These are phyloP conservation scores for Cutaneotrichosporon cyanovorans DNA, from an alignment of 1,284 basidiomycete species.

Conservation along the genomic window DNA sequence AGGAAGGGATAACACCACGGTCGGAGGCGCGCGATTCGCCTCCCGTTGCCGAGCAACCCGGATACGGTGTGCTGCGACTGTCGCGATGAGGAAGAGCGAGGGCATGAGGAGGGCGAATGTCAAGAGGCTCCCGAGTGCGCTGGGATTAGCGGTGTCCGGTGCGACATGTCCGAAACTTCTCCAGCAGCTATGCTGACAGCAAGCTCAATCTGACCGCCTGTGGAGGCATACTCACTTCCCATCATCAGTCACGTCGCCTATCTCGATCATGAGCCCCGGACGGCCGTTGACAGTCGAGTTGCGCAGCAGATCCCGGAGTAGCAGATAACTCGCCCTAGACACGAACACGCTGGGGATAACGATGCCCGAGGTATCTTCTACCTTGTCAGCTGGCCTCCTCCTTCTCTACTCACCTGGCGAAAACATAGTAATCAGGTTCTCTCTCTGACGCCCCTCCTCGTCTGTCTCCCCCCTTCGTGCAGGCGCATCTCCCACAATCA, in stretches of 20 bases:
- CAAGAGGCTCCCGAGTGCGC: constrained; percentile 39
- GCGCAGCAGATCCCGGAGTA: constrained; percentile 40
- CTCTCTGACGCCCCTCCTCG: constrained; percentile 61
- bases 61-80: constrained; percentile 39
- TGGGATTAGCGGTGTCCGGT: constrained; percentile 19
- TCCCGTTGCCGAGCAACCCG: constrained; percentile 43
- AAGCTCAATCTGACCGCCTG: too few species aligned
- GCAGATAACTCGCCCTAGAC: constrained; percentile 44
- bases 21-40: constrained; percentile 42
- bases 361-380: constrained; percentile 47
- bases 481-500: constrained; percentile 70
- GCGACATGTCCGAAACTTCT: too few species aligned
- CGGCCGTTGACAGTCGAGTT: constrained; percentile 21
- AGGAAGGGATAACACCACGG: constrained; percentile 42
- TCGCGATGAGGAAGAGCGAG: constrained; percentile 36
- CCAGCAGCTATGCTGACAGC: too few species aligned
- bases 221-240: constrained; percentile 29
- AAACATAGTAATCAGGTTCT: constrained; percentile 82
- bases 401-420: constrained; percentile 60
- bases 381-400: neutral
- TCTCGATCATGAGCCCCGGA: constrained; percentile 28
- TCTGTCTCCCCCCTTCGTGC: constrained; percentile 35
- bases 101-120: constrained; percentile 43
- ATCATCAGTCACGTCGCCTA: constrained; percentile 38
- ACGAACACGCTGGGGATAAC: constrained; percentile 48